Conservation (phyloP, 129 eudicot genomes). For the Tagetes patula region DNA sequence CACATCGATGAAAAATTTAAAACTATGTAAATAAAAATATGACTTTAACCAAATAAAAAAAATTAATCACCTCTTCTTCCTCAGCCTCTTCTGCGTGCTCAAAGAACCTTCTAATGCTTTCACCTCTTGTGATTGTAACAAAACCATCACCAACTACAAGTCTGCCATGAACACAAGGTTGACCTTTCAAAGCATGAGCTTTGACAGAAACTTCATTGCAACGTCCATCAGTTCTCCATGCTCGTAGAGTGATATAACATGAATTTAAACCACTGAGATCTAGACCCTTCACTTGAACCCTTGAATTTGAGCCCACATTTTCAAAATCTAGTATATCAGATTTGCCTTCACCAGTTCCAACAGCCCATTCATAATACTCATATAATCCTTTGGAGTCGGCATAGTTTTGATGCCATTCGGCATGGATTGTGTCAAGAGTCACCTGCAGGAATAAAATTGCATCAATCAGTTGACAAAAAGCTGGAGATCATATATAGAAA, state of each 20-base stretch:
- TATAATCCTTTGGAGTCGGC: conserved; percentile 67
- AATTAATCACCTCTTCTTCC: conserved; percentile 82
- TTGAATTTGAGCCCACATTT: conserved; percentile 81
- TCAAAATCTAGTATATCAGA: conserved; percentile 90
- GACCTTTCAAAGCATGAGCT: conserved; percentile 95
- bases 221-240: conserved; percentile 92
- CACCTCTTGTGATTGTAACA: conserved; percentile 82
- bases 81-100: conserved; percentile 99
- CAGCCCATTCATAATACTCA: conserved; percentile 95
- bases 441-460: conserved; percentile 46
- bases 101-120: conserved; percentile 80
- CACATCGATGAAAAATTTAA: not conserved
- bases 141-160: conserved; percentile 94
- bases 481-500: not conserved
- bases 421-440: conserved; percentile 74
- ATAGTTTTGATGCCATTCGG: conserved; percentile 92
- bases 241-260: conserved; percentile 88
- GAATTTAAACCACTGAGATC: conserved; percentile 74
- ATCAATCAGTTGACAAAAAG: conserved; percentile 23
- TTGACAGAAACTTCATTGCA: conserved; percentile 77
- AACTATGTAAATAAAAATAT: conserved; percentile 1
- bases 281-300: conserved; percentile 72
- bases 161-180: conserved; percentile 93
- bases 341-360: conserved; percentile 96
- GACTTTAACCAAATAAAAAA: not conserved